Evolutionary conservation across 352 stramenopile species (phyloP).

Genomic region (Lagenidium giganteum): DNA sequence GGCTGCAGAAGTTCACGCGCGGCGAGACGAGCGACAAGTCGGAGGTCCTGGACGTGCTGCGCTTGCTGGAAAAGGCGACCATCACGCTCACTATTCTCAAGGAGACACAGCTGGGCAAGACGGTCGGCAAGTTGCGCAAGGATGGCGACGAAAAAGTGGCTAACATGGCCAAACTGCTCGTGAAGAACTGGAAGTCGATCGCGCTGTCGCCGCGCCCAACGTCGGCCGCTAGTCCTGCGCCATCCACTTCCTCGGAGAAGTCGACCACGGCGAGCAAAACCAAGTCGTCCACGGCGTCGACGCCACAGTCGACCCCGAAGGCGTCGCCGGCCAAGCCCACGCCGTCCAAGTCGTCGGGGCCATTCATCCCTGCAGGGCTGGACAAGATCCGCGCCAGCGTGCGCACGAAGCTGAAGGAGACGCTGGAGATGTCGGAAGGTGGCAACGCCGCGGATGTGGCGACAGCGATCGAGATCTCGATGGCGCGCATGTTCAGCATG

Average conservation of each 20-base stretch:
- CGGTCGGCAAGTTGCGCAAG: constrained; percentile 86
- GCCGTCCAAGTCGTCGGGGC: constrained; percentile 19
- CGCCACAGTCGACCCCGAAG: not conserved
- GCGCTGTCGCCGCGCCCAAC: constrained; percentile 52
- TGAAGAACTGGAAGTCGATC: constrained; percentile 88
- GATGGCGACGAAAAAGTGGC: constrained; percentile 82
- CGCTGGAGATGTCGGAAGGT: constrained; percentile 42
- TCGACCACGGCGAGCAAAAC: constrained; percentile 8
- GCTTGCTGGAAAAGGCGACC: constrained; percentile 42
- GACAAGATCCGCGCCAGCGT: constrained; percentile 77
- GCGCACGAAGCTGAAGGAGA: constrained; percentile 78
- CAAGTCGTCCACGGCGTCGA: not conserved
- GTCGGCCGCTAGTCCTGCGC: constrained; percentile 27
- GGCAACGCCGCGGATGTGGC: constrained; percentile 47
- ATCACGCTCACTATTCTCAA: constrained; percentile 74
- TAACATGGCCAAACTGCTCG: constrained; percentile 61
- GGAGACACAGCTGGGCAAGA: constrained; percentile 82
- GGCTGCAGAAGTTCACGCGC: constrained; percentile 66
- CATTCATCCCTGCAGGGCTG: constrained; percentile 63
- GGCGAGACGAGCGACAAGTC: constrained; percentile 52
- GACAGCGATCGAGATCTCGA: constrained; percentile 64
- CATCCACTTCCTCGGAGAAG: constrained; percentile 19
- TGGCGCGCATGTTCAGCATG: constrained; percentile 69
- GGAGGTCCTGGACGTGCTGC: constrained; percentile 59
- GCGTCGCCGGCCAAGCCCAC: constrained; percentile 8